phyloP scores from a whole-genome alignment of 106 monocot species.

The Iris macrosiphon region DNA sequence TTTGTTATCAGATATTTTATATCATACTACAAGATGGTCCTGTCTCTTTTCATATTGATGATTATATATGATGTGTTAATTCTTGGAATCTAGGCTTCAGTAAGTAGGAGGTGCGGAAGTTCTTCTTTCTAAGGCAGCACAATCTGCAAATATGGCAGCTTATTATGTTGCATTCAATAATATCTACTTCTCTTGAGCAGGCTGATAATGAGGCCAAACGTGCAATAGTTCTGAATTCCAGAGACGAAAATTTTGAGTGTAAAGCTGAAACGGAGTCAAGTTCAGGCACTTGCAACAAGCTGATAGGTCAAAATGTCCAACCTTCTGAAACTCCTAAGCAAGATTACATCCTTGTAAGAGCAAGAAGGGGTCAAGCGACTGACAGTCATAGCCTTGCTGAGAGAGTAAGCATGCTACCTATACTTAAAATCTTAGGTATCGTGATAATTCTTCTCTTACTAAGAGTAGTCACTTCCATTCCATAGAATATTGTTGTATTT shows the following conservation, averaged over 20 bases:
- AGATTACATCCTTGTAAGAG: conserved; percentile 89
- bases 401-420: conserved; percentile 42
- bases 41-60: neutral
- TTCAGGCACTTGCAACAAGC: conserved; percentile 34
- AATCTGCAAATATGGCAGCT: neutral
- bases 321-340: conserved; percentile 49
- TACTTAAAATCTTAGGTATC: too few relatives aligned
- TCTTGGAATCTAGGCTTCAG: neutral
- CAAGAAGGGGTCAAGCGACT: conserved; percentile 94
- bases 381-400: conserved; percentile 98
- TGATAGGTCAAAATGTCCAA: conserved; percentile 30
- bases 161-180: conserved; percentile 4
- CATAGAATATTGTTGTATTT: too few relatives aligned
- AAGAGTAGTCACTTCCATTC: too few relatives aligned
- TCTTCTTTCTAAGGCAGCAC: neutral
- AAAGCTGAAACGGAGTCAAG: conserved; percentile 56
- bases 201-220: conserved; percentile 42
- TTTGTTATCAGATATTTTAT: neutral
- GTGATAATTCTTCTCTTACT: too few relatives aligned
- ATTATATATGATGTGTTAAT: neutral
- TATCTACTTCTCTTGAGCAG: conserved; percentile 15
- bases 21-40: neutral
- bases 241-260: conserved; percentile 39
- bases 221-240: conserved; percentile 23
- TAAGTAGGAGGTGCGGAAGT: neutral